Conservation (phyloP, 2,329 filamentous ascomycete genomes). For the Ceratocystis albifundus region DNA sequence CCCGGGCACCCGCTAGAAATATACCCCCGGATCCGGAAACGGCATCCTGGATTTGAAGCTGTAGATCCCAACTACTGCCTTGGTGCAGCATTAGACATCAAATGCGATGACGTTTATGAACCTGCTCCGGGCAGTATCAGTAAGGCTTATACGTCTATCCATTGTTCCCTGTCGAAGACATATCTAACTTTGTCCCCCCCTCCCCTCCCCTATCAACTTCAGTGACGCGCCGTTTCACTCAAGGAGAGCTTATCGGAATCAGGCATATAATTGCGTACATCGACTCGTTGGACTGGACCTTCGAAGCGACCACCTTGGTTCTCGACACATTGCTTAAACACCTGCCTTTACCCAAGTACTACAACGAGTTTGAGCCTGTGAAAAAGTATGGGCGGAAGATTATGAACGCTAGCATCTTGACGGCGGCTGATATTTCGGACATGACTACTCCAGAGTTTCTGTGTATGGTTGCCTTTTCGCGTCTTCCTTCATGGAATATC, state of each 20-base stretch:
- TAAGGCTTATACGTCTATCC: not conserved
- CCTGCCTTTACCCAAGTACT: conserved; percentile 9
- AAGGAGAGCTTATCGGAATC: conserved; percentile 2
- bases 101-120: conserved; percentile 12
- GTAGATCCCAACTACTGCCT: conserved; percentile 3
- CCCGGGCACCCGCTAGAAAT: conserved; percentile 7
- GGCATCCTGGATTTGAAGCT: conserved; percentile 6
- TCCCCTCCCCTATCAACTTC: not conserved
- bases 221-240: conserved; percentile 8
- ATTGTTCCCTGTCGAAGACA: not conserved
- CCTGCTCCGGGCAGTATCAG: not conserved
- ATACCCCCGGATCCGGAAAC: not conserved
- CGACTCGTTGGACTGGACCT: conserved; percentile 13
- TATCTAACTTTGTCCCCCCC: not conserved
- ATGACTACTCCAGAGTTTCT: conserved; percentile 12
- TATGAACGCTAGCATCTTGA: not conserved
- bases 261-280: conserved; percentile 6
- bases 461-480: conserved; percentile 16
- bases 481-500: conserved; percentile 16
- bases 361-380: conserved; percentile 11
- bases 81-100: conserved; percentile 5
- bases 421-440: not conserved
- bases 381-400: conserved; percentile 6
- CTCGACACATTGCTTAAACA: conserved; percentile 12
- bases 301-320: conserved; percentile 3